Base-by-base conservation (phyloP, 2,329 filamentous ascomycete genomes). In the Xylariaceae sp. region DNA sequence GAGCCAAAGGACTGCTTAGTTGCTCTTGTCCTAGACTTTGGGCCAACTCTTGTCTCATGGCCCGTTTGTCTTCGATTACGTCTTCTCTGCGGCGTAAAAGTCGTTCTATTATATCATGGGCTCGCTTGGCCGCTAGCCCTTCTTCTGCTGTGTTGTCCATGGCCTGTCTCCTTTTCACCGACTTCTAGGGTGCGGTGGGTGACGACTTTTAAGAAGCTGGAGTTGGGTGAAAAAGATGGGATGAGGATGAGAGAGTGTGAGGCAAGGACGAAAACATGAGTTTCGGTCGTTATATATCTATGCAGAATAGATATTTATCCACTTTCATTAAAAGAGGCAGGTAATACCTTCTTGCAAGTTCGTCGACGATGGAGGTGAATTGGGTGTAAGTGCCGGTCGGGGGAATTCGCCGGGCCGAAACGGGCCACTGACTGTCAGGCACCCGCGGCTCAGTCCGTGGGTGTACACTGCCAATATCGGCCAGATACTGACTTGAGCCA, bases 1-100 rank as follows among this genome's bases (percentile, higher is more conserved):
- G 73, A 12, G 80, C 76, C 27, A 83, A 66, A 8, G 77, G 77
- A 27, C 71, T 72, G 43, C 67, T 68, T 47, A 74, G 65, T 31
- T 73, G 68, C n/a, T 71, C 73, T 56, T 73, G 69, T 12, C 74
- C 69, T 19, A 79, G 64, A 59, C 72, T 75, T 27, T 76, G 73
- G 31, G 74, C 75, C 3, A 86, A 70, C 59, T 84, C 76, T 26
- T 79, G 73, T 42, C 79, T 75, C 45, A 84, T 65, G 32, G 83
- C 70, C 48, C 77, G 78, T 58, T 80, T 75, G 53, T 86, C 79
- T 46, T 79, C 78, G 37, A 76, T 72, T 47, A 77, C 74, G 60
- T 86, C 80, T 54, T 84, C 80, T 30, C 81, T 76, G 31, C 79
- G 75, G 50, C 79, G 80, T 53, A 85, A 72, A 57, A 76, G 83